Conservation (phyloP, 2,329 filamentous ascomycete species). For the Zarea fungicola region DNA sequence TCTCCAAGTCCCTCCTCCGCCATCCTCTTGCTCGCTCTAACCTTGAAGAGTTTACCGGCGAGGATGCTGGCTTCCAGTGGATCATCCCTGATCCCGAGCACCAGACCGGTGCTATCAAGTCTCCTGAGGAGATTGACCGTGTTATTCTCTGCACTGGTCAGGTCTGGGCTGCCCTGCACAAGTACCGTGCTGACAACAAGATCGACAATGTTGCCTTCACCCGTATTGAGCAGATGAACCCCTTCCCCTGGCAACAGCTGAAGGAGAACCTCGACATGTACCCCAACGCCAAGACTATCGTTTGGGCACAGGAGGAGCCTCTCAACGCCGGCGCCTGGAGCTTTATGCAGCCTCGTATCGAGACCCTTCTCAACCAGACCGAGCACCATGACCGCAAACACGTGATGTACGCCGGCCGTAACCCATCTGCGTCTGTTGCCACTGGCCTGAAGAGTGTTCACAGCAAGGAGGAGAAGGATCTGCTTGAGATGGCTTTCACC, state of each 20-base stretch:
- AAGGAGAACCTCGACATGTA: constrained; percentile 96
- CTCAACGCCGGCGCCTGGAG: constrained; percentile 96
- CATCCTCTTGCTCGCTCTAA: constrained; percentile 86
- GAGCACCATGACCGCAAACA: constrained; percentile 89
- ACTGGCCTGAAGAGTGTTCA: constrained; percentile 87
- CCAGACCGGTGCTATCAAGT: constrained; percentile 65
- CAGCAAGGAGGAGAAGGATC: constrained; percentile 85
- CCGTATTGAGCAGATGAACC: constrained; percentile 94
- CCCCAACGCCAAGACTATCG: constrained; percentile 94
- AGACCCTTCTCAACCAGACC: constrained; percentile 92
- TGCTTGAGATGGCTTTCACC: constrained; percentile 62
- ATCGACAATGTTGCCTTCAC: constrained; percentile 91
- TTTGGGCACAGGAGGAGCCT: constrained; percentile 97
- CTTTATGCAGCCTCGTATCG: constrained; percentile 94
- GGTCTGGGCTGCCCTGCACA: constrained; percentile 84
- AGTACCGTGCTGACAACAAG: constrained; percentile 81
- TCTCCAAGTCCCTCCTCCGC: constrained; percentile 93
- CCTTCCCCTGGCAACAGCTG: constrained; percentile 96
- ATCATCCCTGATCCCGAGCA: constrained; percentile 91
- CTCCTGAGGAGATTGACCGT: constrained; percentile 82
- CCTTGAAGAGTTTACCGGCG: constrained; percentile 84
- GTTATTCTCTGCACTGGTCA: constrained; percentile 93
- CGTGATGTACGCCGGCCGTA: constrained; percentile 93
- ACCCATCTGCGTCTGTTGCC: constrained; percentile 88
- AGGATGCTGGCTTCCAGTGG: constrained; percentile 87